Evolutionary conservation across 495 filamentous ascomycete species (phyloP).

Genomic region (Symbiotaphrina buchneri): DNA sequence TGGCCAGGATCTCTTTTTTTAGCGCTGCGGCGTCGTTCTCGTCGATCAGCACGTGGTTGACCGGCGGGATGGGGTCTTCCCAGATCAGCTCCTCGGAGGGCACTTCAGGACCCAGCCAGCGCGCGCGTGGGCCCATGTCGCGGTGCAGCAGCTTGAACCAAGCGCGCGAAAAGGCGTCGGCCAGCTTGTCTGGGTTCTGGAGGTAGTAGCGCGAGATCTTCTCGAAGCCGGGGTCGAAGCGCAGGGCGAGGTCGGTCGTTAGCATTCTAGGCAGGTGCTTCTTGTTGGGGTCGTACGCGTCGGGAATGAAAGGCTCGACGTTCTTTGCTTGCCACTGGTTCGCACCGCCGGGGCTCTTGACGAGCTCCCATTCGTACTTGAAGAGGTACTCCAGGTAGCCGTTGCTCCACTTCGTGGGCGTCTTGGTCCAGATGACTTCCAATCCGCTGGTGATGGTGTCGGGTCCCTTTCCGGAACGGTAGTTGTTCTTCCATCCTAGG

Average conservation of each 20-base stretch:
- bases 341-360: constrained; percentile 48
- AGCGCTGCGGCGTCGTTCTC: constrained; percentile 31
- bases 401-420: constrained; percentile 45
- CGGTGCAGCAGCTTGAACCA: constrained; percentile 66
- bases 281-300: constrained; percentile 37
- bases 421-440: constrained; percentile 53
- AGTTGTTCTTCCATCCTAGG: constrained; percentile 38
- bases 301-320: constrained; percentile 37
- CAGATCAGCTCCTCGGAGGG: constrained; percentile 36
- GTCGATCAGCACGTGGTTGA: constrained; percentile 29
- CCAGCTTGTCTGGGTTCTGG: constrained; percentile 37
- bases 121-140: constrained; percentile 43
- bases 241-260: constrained; percentile 46
- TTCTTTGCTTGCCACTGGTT: constrained; percentile 54
- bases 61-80: constrained; percentile 39
- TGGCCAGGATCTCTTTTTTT: constrained; percentile 38
- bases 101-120: constrained; percentile 47
- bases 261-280: constrained; percentile 47
- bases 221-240: constrained; percentile 44
- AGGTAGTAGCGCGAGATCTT: constrained; percentile 48
- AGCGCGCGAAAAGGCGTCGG: constrained; percentile 39
- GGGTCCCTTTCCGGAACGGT: constrained; percentile 33
- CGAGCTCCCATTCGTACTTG: constrained; percentile 55
- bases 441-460: constrained; percentile 50
- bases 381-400: constrained; percentile 47